Evolutionary conservation across 169 alveolate species (phyloP), one percentile per base, ranked within the genome.

Genomic region (Eimeria maxima): DNA sequence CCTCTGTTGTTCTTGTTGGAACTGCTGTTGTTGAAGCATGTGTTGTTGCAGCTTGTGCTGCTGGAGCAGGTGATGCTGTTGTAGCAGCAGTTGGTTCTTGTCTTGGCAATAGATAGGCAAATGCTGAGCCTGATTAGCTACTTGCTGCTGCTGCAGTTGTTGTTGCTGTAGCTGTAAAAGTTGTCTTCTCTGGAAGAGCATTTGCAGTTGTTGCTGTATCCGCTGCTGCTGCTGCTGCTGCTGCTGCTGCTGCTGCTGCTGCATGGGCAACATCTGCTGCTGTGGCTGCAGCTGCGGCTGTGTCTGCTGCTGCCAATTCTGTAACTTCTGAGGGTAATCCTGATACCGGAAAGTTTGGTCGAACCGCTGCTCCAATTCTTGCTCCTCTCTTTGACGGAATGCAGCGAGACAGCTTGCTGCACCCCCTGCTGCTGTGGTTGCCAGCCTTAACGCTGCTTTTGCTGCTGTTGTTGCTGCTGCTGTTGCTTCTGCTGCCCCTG

Each of bases 101-200:
- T 80, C 89, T 13, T 45, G 57, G 89, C 69, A 44, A 20, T 47
- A 47, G 18, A 22, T 47, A 24, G 89, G 44, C 89, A 80, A n/a
- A 22, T 10, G 65, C 69, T 80, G 89, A 42, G 89, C 89, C 38
- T 47, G 89, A n/a, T 29, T 80, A 22, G 16, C 60, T n/a, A 47
- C 63, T 18, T 80, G 44, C 47, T 80, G 89, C 65, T 80, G 89
- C 89, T 80, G 89, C 89, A 65, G 74, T 65, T 65, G 74, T n/a
- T 80, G 89, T 44, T 80, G 89, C 18, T 80, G 89, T 13, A 80
- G 63, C 89, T 80, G 89, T 7, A 80, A 47, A 10, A 80, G 89
- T 69, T 80, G 89, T 69, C 69, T 38, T 45, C 67, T 80, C 47
- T 80, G 89, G 24, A 80, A 45, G 57, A 80, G 69, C 89, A 45